Evolutionary conservation across 1,284 basidiomycete species (phyloP).

Genomic region (Apiotrichum siamense): DNA sequence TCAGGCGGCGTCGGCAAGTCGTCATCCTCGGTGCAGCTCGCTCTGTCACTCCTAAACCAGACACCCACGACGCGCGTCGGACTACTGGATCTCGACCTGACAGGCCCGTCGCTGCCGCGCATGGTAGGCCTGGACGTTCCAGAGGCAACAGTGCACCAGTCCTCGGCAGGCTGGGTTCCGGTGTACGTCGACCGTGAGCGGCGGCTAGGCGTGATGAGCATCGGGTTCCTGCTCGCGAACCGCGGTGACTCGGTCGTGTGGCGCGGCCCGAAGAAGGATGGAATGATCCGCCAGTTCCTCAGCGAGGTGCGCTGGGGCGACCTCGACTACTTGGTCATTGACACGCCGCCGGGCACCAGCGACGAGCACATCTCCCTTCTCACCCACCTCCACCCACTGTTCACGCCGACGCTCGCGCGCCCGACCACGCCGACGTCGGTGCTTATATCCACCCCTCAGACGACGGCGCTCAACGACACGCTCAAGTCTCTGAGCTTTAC

Average conservation of each 20-base stretch:
- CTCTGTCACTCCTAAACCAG: constrained; percentile 71
- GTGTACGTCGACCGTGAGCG: constrained; percentile 79
- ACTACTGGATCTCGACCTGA: constrained; percentile 92
- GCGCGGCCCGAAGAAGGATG: constrained; percentile 99
- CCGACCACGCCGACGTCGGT: constrained; percentile 61
- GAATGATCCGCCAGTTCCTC: constrained; percentile 97
- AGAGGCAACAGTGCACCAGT: constrained; percentile 66
- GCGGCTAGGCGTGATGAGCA: constrained; percentile 88
- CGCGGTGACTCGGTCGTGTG: constrained; percentile 92
- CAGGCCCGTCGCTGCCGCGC: constrained; percentile 91
- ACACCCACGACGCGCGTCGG: constrained; percentile 63
- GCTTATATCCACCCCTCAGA: constrained; percentile 96
- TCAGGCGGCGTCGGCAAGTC: constrained; percentile 94
- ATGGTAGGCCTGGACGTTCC: constrained; percentile 88
- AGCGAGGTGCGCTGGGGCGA: constrained; percentile 95
- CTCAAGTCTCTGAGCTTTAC: constrained; percentile 96
- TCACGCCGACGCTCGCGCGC: constrained; percentile 52
- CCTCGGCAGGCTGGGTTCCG: constrained; percentile 94
- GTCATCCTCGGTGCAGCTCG: constrained; percentile 87
- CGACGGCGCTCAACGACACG: constrained; percentile 88
- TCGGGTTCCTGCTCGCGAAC: constrained; percentile 86
- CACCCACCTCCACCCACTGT: constrained; percentile 84
- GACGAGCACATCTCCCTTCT: constrained; percentile 96
- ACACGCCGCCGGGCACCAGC: constrained; percentile 96
- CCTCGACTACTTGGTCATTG: constrained; percentile 91